Conservation (phyloP, 305 asterid species). For the Fraxinus xanthoxyloides region DNA sequence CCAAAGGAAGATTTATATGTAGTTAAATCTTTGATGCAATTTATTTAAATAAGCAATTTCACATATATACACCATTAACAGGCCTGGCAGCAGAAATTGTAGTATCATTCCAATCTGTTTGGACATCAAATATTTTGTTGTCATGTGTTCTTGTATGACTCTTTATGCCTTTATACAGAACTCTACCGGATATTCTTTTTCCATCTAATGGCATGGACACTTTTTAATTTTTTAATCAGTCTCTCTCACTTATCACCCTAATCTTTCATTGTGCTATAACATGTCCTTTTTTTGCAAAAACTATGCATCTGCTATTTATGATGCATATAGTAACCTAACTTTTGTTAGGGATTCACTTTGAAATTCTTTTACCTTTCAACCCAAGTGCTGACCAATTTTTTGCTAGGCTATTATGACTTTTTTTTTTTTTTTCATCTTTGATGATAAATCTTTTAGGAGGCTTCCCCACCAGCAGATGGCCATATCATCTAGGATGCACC, state of each 20-base stretch:
- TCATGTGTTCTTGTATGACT: neutral
- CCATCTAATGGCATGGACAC: neutral
- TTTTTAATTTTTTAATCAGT: neutral
- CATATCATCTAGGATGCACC: neutral
- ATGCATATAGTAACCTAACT: neutral
- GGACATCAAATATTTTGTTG: neutral
- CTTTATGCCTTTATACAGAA: neutral
- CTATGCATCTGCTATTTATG: neutral
- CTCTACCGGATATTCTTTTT: neutral
- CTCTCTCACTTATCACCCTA: neutral
- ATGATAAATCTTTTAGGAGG: neutral
- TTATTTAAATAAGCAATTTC: neutral
- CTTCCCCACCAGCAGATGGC: conserved; percentile 13
- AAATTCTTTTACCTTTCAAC: neutral
- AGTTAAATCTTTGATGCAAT: neutral
- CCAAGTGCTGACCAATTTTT: neutral
- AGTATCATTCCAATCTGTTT: neutral
- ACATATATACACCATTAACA: neutral
- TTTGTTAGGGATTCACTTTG: neutral
- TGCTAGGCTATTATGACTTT: neutral
- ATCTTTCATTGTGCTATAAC: neutral
- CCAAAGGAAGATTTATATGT: neutral
- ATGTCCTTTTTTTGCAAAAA: neutral
- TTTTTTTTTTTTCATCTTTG: neutral
- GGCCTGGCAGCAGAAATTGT: neutral